Conservation (phyloP, 371 early-diverging fungal species). For the Entomophthora muscae region DNA sequence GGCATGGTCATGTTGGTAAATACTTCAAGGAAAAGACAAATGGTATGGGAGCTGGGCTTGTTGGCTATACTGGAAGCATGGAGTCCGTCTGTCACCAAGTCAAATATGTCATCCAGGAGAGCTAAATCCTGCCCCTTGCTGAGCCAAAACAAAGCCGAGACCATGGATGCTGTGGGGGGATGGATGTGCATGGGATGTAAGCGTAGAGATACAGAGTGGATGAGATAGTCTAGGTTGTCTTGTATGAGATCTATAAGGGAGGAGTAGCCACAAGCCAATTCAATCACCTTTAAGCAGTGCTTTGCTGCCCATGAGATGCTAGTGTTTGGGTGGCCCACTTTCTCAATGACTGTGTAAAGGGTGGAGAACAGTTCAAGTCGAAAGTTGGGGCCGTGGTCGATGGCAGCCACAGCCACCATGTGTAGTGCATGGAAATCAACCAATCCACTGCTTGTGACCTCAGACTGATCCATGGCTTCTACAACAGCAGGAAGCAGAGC, state of each 20-base stretch:
- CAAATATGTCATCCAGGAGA: not conserved
- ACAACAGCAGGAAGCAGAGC: not conserved
- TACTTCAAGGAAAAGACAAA: not conserved
- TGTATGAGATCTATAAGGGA: not conserved
- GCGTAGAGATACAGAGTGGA: not conserved
- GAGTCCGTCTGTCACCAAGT: not conserved
- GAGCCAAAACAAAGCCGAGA: not conserved
- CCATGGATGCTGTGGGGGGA: not conserved
- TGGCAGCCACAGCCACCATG: not conserved
- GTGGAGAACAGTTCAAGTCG: not conserved
- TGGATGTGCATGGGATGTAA: not conserved
- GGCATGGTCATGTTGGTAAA: not conserved
- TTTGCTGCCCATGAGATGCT: not conserved
- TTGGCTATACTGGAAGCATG: not conserved
- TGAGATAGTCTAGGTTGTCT: constrained; percentile 2
- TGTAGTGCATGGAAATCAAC: not conserved
- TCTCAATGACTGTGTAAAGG: not conserved
- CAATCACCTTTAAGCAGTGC: not conserved
- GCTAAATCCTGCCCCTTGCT: not conserved
- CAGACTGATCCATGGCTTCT: not conserved
- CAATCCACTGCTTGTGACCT: not conserved
- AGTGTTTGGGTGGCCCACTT: not conserved
- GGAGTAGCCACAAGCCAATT: not conserved
- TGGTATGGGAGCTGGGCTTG: not conserved
- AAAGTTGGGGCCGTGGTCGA: not conserved